These are phyloP conservation scores for Hordeum marinum DNA, from an alignment of 176 grass and related monocot genomes.

Conservation along the genomic window DNA sequence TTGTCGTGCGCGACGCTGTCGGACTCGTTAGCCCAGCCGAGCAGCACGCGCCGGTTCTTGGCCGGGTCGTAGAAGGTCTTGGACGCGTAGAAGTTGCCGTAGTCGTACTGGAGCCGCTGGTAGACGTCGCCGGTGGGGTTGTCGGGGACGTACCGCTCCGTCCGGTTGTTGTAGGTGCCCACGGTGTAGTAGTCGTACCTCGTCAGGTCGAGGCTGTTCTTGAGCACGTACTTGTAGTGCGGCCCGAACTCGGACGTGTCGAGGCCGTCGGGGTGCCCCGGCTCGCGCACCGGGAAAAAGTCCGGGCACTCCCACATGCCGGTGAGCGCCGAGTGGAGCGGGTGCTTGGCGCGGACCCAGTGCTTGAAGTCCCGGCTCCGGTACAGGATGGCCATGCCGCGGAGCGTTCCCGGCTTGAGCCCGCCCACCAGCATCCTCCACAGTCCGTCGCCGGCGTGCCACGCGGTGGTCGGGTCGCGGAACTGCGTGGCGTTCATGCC, in stretches of 20 bases:
- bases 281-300: slow-evolving; percentile 23
- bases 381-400: slow-evolving; percentile 40
- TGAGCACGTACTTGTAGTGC: slow-evolving; percentile 35
- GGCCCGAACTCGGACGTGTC: neutral
- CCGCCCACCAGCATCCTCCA: slow-evolving; percentile 58
- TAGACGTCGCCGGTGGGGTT: slow-evolving; percentile 24
- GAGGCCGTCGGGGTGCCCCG: neutral
- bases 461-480: slow-evolving; percentile 60
- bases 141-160: slow-evolving; percentile 46
- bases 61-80: slow-evolving; percentile 64
- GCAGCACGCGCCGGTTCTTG: slow-evolving; percentile 41
- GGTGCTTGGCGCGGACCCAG: slow-evolving; percentile 41
- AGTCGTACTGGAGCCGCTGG: slow-evolving; percentile 39
- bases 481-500: slow-evolving; percentile 52
- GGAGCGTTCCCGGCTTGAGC: neutral
- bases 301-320: slow-evolving; percentile 66
- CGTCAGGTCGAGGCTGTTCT: slow-evolving; percentile 48
- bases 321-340: slow-evolving; percentile 33
- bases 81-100: slow-evolving; percentile 87
- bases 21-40: slow-evolving; percentile 62
- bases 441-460: slow-evolving; percentile 20
- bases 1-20: slow-evolving; percentile 34
- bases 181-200: slow-evolving; percentile 11
- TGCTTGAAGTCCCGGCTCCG: slow-evolving; percentile 43
- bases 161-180: neutral